Evolutionary conservation across 768 basidiomycete genomes (phyloP).

Genomic region (Leccinum ochraceum): DNA sequence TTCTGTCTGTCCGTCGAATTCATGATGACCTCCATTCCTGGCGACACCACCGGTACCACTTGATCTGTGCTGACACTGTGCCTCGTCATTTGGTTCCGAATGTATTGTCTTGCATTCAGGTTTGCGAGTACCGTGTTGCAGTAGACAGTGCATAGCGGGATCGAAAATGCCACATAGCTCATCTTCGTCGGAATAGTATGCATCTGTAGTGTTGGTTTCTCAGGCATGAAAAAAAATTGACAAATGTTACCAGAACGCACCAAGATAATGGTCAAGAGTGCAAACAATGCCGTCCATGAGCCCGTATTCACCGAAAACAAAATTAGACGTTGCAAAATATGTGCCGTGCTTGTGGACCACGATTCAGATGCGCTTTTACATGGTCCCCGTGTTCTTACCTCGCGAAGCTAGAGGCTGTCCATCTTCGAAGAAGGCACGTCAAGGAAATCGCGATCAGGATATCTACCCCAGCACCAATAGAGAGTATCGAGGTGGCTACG

Average conservation of each 20-base stretch:
- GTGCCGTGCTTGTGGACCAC: slow-evolving; percentile 3
- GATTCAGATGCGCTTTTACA: background rate
- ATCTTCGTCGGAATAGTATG: background rate
- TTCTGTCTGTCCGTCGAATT: background rate
- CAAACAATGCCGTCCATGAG: slow-evolving; percentile 49
- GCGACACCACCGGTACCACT: background rate
- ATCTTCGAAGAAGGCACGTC: slow-evolving; percentile 9
- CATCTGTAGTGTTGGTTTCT: background rate
- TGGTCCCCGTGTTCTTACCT: background rate
- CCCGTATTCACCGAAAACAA: slow-evolving; percentile 25
- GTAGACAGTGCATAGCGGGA: slow-evolving; percentile 16
- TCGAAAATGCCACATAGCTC: background rate
- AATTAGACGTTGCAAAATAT: slow-evolving; percentile 11
- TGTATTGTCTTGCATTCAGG: slow-evolving; percentile 14
- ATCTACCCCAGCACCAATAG: slow-evolving; percentile 8
- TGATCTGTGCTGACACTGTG: background rate
- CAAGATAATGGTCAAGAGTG: slow-evolving; percentile 46
- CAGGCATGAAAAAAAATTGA: background rate
- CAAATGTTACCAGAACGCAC: slow-evolving; percentile 35
- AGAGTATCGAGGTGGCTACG: background rate
- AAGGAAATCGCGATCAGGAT: slow-evolving; percentile 5
- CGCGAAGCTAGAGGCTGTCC: background rate
- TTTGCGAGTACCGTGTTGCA: slow-evolving; percentile 19
- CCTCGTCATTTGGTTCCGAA: background rate
- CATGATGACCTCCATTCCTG: background rate